These are phyloP conservation scores for Aspergillus bridgeri DNA, from an alignment of 495 filamentous ascomycete genomes.

Conservation along the genomic window DNA sequence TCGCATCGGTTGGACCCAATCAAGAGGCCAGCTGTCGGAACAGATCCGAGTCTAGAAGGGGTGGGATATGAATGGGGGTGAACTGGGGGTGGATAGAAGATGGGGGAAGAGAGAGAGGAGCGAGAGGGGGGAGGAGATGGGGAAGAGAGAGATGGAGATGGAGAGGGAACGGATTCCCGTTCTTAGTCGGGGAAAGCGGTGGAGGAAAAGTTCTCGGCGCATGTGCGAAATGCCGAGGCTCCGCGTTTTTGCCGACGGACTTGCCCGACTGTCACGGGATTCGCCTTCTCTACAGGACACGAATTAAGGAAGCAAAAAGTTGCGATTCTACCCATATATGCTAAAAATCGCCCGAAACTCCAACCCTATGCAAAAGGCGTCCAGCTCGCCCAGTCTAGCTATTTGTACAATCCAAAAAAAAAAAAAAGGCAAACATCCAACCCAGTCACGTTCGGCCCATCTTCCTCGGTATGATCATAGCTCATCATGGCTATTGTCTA, in stretches of 20 bases:
- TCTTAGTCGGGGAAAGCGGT: background rate
- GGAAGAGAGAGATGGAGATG: conserved; percentile 2
- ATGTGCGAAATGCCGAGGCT: conserved; percentile 11
- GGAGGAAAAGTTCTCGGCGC: conserved; percentile 12
- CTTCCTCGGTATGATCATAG: conserved; percentile 32
- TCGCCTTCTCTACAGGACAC: background rate
- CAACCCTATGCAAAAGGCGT: background rate
- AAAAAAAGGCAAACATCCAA: background rate
- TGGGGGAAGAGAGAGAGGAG: conserved; percentile 15
- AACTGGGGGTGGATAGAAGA: conserved; percentile 15
- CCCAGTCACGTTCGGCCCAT: conserved; percentile 1
- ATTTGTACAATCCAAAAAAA: background rate
- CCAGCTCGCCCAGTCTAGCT: background rate
- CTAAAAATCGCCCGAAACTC: conserved; percentile 3
- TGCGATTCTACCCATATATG: background rate
- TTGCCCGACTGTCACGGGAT: background rate
- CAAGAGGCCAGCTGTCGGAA: conserved; percentile 2
- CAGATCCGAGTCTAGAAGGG: conserved; percentile 8
- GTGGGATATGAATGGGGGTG: conserved; percentile 6
- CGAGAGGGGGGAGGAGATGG: conserved; percentile 10
- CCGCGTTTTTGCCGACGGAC: conserved; percentile 9
- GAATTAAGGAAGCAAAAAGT: background rate
- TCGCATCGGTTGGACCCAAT: conserved; percentile 29
- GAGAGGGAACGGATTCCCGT: conserved; percentile 6
- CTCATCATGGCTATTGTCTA: conserved; percentile 49